Evolutionary conservation across 768 basidiomycete genomes (phyloP), one percentile per base, ranked within the genome.

Genomic region (Astraeus odoratus): DNA sequence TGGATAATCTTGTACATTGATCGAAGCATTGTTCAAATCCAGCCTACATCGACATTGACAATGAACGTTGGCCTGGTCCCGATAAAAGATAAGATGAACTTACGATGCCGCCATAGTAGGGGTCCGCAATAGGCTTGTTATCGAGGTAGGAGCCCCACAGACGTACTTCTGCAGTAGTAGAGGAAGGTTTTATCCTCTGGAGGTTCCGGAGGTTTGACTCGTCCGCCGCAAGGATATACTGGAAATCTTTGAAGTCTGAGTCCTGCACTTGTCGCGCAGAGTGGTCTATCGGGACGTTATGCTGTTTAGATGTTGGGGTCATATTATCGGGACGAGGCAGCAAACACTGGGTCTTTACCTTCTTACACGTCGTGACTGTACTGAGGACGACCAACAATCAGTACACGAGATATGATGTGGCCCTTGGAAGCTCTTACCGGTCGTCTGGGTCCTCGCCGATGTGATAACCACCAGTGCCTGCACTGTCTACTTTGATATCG

Each of bases 161-260:
- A 6, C 73, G 72, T 24, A 92, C 73, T 40, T 73, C 70, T 0
- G 87, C 85, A 3, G 78, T 82, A 15, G 76, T 63, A 51, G 76
- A 69, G 54, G 36, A 25, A 71, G 77, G 75, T 50, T 68, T 67
- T 35, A 79, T 71, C 42, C 72, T 70, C 35, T 77, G 53, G 35
- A 92, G 68, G 48, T 77, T 70, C 27, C 73, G 73, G 51, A 87
- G 70, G 64, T 94, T 94, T 56, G 70, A 78, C 47, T 75, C 74
- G 58, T 95, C 93, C 33, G 91, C 79, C 7, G 91, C 88, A 10
- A 97, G 72, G 54, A 97, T 91, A 55, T 93, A 81, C 42, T 86
- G 81, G 63, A 90, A 95, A 13, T 62, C 60, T 15, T 63, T 69
- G 59, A 90, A 95, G 65, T 96, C 93, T 1, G 71, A 70, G n/a